phyloP scores from a whole-genome alignment of 345 rosid species.

The Dimocarpus longan region DNA sequence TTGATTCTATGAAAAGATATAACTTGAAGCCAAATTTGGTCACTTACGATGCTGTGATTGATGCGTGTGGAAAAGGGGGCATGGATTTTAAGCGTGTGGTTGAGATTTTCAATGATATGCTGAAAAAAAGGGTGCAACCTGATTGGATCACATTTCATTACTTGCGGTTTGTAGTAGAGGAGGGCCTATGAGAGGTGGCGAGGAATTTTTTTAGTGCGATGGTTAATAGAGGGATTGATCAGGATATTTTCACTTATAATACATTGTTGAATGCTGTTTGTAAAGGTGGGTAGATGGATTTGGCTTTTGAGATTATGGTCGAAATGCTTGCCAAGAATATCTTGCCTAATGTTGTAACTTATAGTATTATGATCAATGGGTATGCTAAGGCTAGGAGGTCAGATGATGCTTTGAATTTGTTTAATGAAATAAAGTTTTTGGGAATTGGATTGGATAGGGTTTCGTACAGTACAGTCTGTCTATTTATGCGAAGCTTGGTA shows the following conservation, averaged over 20 bases:
- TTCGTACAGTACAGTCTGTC: constrained; percentile 79
- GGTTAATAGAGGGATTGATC: constrained; percentile 73
- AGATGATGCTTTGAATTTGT: constrained; percentile 65
- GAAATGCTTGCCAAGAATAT: constrained; percentile 80
- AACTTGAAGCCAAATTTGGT: constrained; percentile 88
- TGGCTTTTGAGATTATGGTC: constrained; percentile 67
- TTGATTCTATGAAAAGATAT: constrained; percentile 61
- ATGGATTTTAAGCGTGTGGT: constrained; percentile 64
- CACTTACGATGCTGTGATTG: constrained; percentile 89
- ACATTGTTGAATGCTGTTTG: constrained; percentile 85
- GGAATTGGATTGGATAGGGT: constrained; percentile 80
- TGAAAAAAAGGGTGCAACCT: constrained; percentile 68
- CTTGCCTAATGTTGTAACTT: constrained; percentile 85
- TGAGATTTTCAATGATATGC: constrained; percentile 78
- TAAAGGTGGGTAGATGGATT: constrained; percentile 88
- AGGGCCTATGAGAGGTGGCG: constrained; percentile 80
- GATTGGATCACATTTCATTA: constrained; percentile 83
- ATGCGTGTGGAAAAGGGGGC: constrained; percentile 90
- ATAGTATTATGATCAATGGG: constrained; percentile 89
- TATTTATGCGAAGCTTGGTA: constrained; percentile 73
- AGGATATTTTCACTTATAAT: constrained; percentile 81
- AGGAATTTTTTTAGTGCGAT: constrained; percentile 76
- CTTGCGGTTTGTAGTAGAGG: constrained; percentile 86
- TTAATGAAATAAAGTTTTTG: constrained; percentile 72
- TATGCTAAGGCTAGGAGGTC: constrained; percentile 78